Base-by-base conservation (phyloP, 2,329 filamentous ascomycete genomes). In the Claviceps africana region DNA sequence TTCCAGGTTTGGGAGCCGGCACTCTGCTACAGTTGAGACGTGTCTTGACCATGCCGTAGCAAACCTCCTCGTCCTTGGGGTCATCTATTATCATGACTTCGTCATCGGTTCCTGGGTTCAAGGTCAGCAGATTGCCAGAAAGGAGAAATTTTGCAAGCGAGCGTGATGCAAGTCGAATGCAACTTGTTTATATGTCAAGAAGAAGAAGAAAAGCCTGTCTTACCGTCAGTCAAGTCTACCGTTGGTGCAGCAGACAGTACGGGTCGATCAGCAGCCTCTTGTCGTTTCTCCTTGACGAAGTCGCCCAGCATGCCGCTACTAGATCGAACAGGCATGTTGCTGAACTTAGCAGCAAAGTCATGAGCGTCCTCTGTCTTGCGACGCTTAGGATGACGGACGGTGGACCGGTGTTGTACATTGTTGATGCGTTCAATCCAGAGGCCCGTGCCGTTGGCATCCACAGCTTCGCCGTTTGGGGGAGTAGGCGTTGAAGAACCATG, bases 1-100 rank as follows among this genome's bases (percentile, higher is more conserved):
- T 73, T 31, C 77, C 77, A 1, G 84, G 81, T 59, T 82, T 88
- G 0, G 82, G 81, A 2, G 75, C 78, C 1, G 88, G 88, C 2
- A 91, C 79, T 37, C 73, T 70, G 59, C 80, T 76, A 55, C 83
- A 85, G 56, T 83, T 81, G 43, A 93, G 72, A 51, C 72, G 78
- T 2, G 82, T 77, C 51, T 88, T 82, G 21, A 94, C 68, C 68
- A 85, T 85, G 43, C 88, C 88, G 61, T 86, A 89, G 67, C 88
- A 94, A 3, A 94, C 84, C 61, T 88, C 81, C 62, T 87, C 79
- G 21, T 82, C 76, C 47, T 73, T 77, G 31, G 80, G 74, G 52
- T 86, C 77, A 43, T 76, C 74, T 15, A 82, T 65, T 37, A 81
- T 70, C 21, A 76, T 67, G 4, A 81, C 61, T 10, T 85, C 79